Evolutionary conservation across 768 basidiomycete genomes (phyloP), one percentile per base, ranked within the genome.

Genomic region (Phylloporus sp.): DNA sequence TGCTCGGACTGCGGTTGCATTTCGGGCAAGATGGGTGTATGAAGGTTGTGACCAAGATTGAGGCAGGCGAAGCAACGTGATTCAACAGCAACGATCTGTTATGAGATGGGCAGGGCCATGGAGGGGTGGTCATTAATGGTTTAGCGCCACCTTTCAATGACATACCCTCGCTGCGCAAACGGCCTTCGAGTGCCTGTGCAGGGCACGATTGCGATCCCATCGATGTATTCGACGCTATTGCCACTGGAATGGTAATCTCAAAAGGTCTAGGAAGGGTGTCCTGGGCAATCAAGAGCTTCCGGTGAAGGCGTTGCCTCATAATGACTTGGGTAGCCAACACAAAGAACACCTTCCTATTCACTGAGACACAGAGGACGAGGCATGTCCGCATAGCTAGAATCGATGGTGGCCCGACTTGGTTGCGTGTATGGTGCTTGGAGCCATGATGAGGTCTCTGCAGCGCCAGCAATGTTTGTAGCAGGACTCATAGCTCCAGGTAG

Each of bases 221-320:
- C 31, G 35, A 45, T 6, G 47, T 18, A n/a, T 10, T 27, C 11
- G 45, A 36, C 28, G 16, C 12, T 26, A 29, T 55, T n/a, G 47
- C 32, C 18, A 57, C 55, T 4, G 60, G 62, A 18, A 55, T 49
- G 2, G 16, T 29, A 16, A 50, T 12, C 13, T 56, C 55, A 39
- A 59, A 67, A 4, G 66, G 66, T 34, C 67, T 62, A 9, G 67
- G 64, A 27, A 54, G 54, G 20, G 60, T 59, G 24, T 67, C 66
- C 38, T 67, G 66, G 2, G 56, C 56, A 29, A 42, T 50, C 24
- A 55, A 24, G 29, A 46, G 5, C 9, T 55, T 56, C 40, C 28
- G 53, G 32, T 53, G 57, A 22, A 64, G 45, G 27, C 54, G 40
- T 61, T 29, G 43, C 23, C 57, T 61, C 6, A 68, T 52, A 8